Conservation (phyloP, 1,284 basidiomycete species). For the Moesziomyces globuligerus region DNA sequence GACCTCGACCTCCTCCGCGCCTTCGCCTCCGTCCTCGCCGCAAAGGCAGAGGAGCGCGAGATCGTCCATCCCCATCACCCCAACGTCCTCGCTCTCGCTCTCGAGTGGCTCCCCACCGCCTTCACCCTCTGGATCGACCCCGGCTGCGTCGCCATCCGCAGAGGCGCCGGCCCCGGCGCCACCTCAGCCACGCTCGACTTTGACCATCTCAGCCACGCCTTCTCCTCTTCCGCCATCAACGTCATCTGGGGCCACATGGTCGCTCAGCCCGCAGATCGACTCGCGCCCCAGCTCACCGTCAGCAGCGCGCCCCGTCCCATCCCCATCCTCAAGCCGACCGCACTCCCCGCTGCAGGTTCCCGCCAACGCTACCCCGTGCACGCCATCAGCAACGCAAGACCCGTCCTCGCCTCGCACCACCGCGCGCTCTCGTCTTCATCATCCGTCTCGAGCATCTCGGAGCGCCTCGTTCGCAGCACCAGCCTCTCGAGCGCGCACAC, state of each 20-base stretch:
- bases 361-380: slow-evolving; percentile 18
- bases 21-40: slow-evolving; percentile 27
- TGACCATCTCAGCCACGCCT: slow-evolving; percentile 11
- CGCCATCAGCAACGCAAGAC: slow-evolving; percentile 10
- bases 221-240: slow-evolving; percentile 13
- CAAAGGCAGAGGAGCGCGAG: slow-evolving; percentile 27
- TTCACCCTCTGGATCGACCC: slow-evolving; percentile 62
- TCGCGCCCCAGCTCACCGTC: slow-evolving; percentile 28
- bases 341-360: not conserved
- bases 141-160: slow-evolving; percentile 54
- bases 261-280: slow-evolving; percentile 4
- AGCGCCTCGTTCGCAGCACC: slow-evolving; percentile 30
- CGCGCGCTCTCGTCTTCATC: slow-evolving; percentile 28
- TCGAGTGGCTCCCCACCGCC: slow-evolving; percentile 27
- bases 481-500: slow-evolving; percentile 34
- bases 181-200: slow-evolving; percentile 19
- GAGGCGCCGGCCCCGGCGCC: slow-evolving; percentile 48
- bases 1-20: slow-evolving; percentile 41
- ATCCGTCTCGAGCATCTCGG: slow-evolving; percentile 16
- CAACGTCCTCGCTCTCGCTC: slow-evolving; percentile 20
- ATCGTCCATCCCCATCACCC: slow-evolving; percentile 13
- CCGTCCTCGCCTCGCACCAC: slow-evolving; percentile 4
- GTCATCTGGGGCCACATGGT: slow-evolving; percentile 50
- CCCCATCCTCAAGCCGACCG: slow-evolving; percentile 34
- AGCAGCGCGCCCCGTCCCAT: slow-evolving; percentile 31